Conservation (phyloP, 2,329 filamentous ascomycete species). For the Sporothrix brunneoviolacea region DNA sequence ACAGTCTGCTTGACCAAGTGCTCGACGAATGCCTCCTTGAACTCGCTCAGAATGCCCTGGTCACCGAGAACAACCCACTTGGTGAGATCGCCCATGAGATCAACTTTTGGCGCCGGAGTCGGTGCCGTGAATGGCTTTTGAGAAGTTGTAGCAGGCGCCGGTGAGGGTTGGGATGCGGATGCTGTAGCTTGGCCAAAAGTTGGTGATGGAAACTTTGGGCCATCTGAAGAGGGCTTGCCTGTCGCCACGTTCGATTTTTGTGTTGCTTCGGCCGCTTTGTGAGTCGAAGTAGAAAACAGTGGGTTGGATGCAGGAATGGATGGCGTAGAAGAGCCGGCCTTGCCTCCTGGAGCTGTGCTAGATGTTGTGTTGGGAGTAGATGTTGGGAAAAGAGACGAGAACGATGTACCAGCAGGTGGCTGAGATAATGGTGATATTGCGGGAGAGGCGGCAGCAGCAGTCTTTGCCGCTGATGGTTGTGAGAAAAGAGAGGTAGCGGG, state of each 20-base stretch:
- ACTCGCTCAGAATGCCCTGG: constrained; percentile 44
- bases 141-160: constrained; percentile 9
- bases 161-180: neutral
- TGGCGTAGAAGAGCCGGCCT: no score
- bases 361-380: neutral
- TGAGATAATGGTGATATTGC: neutral
- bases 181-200: no score
- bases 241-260: no score
- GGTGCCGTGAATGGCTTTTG: neutral
- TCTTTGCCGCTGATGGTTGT: neutral
- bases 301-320: neutral
- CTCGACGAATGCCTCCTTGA: constrained; percentile 40
- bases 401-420: neutral
- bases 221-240: neutral
- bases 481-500: neutral
- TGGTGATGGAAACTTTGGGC: no score
- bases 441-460: neutral
- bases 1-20: constrained; percentile 38
- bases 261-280: neutral
- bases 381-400: constrained; percentile 7
- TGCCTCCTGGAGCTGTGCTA: no score
- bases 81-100: constrained; percentile 43
- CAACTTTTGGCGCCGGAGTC: constrained; percentile 21
- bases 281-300: neutral
- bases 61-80: constrained; percentile 51